Percentiles rank a stretch among this genome's conserved stretches.
Conservation (phyloP, 352 stramenopile species). For the Plasmopara muralis region DNA sequence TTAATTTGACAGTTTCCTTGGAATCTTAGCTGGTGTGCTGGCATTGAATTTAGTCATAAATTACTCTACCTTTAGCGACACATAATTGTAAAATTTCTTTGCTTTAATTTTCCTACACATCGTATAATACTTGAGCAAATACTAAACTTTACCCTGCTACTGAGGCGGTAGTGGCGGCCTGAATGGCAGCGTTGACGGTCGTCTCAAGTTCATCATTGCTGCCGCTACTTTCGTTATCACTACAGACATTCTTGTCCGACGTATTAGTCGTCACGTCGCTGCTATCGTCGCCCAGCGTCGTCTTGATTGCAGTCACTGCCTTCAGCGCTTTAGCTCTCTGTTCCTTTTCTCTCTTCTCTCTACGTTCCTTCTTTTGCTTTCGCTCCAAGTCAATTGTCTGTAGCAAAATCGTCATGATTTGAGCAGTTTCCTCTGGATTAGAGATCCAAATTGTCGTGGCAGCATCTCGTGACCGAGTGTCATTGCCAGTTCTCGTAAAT, state of each 20-base stretch:
- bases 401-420: slow-evolving; percentile 92
- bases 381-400: slow-evolving; percentile 43
- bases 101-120: background rate
- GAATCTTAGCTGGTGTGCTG: no score
- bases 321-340: slow-evolving; percentile 17
- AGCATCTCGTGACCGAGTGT: slow-evolving; percentile 88
- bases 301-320: slow-evolving; percentile 5
- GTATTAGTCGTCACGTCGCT: slow-evolving; percentile 18
- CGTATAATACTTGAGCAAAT: background rate
- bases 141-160: slow-evolving; percentile 15
- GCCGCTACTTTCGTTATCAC: slow-evolving; percentile 25
- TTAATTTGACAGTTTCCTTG: no score
- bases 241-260: slow-evolving; percentile 14
- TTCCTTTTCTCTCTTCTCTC: slow-evolving; percentile 20
- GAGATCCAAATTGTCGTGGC: slow-evolving; percentile 95
- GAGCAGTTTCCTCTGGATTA: slow-evolving; percentile 90
- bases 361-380: slow-evolving; percentile 27
- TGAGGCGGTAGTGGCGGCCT: slow-evolving; percentile 38
- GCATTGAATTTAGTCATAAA: no score
- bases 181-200: slow-evolving; percentile 57
- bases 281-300: slow-evolving; percentile 13
- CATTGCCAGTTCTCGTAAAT: slow-evolving; percentile 88
- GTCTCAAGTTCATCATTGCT: slow-evolving; percentile 38
- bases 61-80: background rate
- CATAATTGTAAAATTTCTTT: background rate